Percentiles rank a stretch among this genome's conserved stretches.
Evolutionary conservation across 1,284 basidiomycete species (phyloP).

Genomic region (Leucoagaricus sp.): DNA sequence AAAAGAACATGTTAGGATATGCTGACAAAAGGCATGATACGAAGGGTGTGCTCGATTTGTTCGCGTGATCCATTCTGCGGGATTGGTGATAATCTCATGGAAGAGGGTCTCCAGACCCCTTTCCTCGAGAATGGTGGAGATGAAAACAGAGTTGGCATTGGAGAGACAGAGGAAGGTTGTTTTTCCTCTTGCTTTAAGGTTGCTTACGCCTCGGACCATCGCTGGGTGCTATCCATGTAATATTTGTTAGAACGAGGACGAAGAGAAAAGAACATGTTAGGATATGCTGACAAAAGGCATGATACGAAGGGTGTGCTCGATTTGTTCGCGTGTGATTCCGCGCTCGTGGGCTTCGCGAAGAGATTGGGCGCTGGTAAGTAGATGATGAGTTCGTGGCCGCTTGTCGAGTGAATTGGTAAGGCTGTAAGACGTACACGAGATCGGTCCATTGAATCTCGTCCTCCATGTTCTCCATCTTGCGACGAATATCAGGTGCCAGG

Average conservation of each 20-base stretch:
- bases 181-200: conserved; percentile 66
- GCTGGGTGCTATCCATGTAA: conserved; percentile 79
- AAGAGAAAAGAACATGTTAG: not conserved
- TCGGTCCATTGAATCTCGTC: conserved; percentile 88
- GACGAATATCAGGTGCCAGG: conserved; percentile 81
- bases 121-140: conserved; percentile 84
- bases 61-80: conserved; percentile 82
- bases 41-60: conserved; percentile 79
- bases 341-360: conserved; percentile 71
- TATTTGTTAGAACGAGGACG: not conserved
- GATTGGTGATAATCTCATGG: conserved; percentile 90
- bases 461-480: conserved; percentile 79
- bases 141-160: conserved; percentile 94
- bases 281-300: conserved; percentile 81
- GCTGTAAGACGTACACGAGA: conserved; percentile 84
- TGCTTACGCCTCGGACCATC: conserved; percentile 85
- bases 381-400: not conserved
- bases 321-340: conserved; percentile 72
- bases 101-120: conserved; percentile 79
- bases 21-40: conserved; percentile 86
- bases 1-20: not conserved
- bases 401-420: not conserved
- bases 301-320: conserved; percentile 74
- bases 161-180: conserved; percentile 91
- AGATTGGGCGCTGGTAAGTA: conserved; percentile 55